These are phyloP conservation scores for Citeromyces hawaiiensis DNA, from an alignment of 1,139 yeast genomes.

Conservation along the genomic window DNA sequence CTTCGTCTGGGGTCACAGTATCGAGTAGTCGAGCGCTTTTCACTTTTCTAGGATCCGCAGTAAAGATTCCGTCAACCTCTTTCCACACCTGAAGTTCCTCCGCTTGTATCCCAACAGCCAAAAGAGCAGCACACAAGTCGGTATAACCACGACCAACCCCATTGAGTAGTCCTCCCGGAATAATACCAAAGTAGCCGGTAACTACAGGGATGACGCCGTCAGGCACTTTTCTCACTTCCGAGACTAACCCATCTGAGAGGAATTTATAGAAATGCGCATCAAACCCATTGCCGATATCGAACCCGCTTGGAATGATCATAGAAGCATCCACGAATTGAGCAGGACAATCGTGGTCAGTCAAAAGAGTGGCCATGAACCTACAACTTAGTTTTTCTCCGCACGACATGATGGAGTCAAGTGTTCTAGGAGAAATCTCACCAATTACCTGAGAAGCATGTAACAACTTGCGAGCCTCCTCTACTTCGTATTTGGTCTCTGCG, in stretches of 20 bases:
- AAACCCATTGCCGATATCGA: conserved; percentile 37
- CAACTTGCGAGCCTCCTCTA: conserved; percentile 54
- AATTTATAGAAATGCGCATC: conserved; percentile 58
- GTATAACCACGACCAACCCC: conserved; percentile 97
- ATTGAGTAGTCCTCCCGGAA: conserved; percentile 86
- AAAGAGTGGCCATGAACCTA: conserved; percentile 71
- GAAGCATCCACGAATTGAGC: conserved; percentile 75
- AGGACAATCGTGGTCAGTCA: conserved; percentile 67
- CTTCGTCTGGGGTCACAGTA: conserved; percentile 95
- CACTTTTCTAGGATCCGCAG: conserved; percentile 96
- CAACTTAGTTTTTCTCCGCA: conserved; percentile 91
- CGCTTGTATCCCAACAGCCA: conserved; percentile 86
- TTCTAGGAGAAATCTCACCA: conserved; percentile 84
- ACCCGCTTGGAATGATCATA: conserved; percentile 48
- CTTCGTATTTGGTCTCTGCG: conserved; percentile 45
- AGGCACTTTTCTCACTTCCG: conserved; percentile 29
- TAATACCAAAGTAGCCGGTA: conserved; percentile 89
- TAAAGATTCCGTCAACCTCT: conserved; percentile 96
- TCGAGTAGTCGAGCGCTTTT: conserved; percentile 75
- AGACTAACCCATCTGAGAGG: conserved; percentile 49
- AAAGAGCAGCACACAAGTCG: conserved; percentile 91
- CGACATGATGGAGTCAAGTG: conserved; percentile 82
- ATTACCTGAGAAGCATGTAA: conserved; percentile 80
- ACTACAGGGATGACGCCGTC: conserved; percentile 65
- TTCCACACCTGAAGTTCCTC: conserved; percentile 97